Evolutionary conservation across 257 asterid species (phyloP), one percentile per base, ranked within the genome.

Genomic region (Oldenlandia corymbosa): DNA sequence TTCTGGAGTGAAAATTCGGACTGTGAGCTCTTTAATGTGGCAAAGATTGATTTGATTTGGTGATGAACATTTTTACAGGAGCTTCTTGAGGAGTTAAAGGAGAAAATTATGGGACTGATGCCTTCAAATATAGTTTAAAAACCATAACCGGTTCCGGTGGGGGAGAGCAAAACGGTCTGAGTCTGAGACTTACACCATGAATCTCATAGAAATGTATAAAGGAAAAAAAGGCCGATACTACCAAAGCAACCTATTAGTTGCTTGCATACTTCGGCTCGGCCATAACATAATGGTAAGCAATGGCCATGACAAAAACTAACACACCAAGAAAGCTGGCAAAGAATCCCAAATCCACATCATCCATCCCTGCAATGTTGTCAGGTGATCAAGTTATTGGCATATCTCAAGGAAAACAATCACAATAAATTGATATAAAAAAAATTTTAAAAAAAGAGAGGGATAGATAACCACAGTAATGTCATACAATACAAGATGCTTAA

Each of bases 251-350:
- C n/a, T 42, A 5, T 52, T 72, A 78, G 36, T 56, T 67, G 61
- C 71, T 63, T 51, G 31, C 46, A 47, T 62, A 59, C 20, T 77
- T 77, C 10, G 79, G 60, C 52, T 77, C 74, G 1, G 76, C 82
- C 31, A 59, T 32, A 10, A 73, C 68, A 37, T 62, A 67, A 58
- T 77, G 78, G 60, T 73, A 73, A 56, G 68, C 76, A 36, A 73
- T 50, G n/a, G 68, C 37, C 58, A 64, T 27, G 0, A 30, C 21
- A 17, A 77, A 69, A 18, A 73, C 32, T 26, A 60, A 24, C 5
- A 76, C 12, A 4, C 78, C 73, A 26, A 72, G 27, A 12, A 73
- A 50, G 65, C 67, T 73, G 1, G 66, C 67, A 16, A 73, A 50
- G 55, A 66, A 67, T 7, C 79, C 72, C 74, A 78, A 26, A 27